Evolutionary conservation across 352 stramenopile genomes (phyloP).

Genomic region (Pythium diclinum): DNA sequence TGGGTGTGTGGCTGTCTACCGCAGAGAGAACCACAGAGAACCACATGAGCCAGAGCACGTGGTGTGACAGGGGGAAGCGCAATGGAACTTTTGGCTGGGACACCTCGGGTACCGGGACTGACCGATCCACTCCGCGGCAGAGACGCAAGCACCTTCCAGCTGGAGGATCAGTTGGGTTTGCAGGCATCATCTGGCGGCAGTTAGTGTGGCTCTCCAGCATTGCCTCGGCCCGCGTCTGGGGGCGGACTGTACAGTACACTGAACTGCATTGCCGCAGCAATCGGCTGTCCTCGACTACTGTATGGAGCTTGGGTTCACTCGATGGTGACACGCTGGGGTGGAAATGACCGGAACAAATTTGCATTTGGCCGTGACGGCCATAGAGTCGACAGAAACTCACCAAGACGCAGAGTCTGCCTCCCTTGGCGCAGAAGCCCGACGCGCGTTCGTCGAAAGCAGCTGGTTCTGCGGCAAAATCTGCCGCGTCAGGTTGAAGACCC

Average conservation of each 20-base stretch:
- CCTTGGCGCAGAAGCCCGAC: neutral
- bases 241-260: neutral
- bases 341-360: neutral
- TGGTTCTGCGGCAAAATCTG: neutral
- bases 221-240: neutral
- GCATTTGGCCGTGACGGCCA: neutral
- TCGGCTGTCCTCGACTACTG: neutral
- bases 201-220: neutral
- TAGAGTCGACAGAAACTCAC: conserved; percentile 6
- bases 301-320: neutral
- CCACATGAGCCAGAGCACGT: neutral
- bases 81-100: neutral
- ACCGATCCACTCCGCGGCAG: neutral
- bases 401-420: neutral
- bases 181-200: neutral
- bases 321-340: neutral
- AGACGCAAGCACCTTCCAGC: conserved; percentile 5
- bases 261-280: neutral
- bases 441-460: neutral
- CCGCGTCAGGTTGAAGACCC: neutral
- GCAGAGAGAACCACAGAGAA: neutral
- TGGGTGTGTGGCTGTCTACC: neutral
- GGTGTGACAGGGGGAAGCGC: neutral
- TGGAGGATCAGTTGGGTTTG: conserved; percentile 7
- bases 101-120: neutral